These are phyloP conservation scores for Trametes sanguinea DNA, from an alignment of 768 basidiomycete species.

Conservation along the genomic window DNA sequence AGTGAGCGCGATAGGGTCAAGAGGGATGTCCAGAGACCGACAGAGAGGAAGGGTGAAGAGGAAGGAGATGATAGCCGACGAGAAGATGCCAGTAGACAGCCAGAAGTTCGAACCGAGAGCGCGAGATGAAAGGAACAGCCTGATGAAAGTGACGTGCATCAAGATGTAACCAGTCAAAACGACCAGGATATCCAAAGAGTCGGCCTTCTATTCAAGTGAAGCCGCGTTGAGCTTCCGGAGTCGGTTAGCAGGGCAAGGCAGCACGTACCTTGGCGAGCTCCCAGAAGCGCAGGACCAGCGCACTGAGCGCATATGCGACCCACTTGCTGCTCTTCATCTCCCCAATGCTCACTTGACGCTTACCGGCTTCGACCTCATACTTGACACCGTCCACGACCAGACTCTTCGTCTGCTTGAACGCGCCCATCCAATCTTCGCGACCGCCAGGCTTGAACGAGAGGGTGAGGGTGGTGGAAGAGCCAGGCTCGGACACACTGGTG, in stretches of 20 bases:
- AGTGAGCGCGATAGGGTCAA: constrained; percentile 90
- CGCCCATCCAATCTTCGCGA: constrained; percentile 51
- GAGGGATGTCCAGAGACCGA: constrained; percentile 76
- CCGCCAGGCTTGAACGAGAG: constrained; percentile 52
- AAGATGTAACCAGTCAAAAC: constrained; percentile 91
- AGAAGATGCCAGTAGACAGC: constrained; percentile 75
- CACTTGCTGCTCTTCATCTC: constrained; percentile 83
- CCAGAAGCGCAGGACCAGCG: constrained; percentile 81
- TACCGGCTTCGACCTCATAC: constrained; percentile 51
- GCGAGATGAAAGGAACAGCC: constrained; percentile 85
- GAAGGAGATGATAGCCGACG: constrained; percentile 80
- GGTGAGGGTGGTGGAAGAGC: constrained; percentile 44
- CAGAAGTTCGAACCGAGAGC: constrained; percentile 78
- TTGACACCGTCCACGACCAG: constrained; percentile 41
- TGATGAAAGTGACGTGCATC: constrained; percentile 95
- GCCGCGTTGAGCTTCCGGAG: too few species aligned
- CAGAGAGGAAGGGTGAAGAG: constrained; percentile 79
- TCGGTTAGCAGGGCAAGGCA: background rate
- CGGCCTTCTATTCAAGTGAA: constrained; percentile 65
- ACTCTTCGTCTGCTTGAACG: constrained; percentile 35
- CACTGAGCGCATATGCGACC: constrained; percentile 84
- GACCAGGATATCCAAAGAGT: constrained; percentile 93
- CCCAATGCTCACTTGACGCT: constrained; percentile 54
- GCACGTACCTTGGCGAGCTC: constrained; percentile 68
- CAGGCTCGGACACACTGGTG: constrained; percentile 37